Evolutionary conservation across 306 rosid species (phyloP), one percentile per base, ranked within the genome.

Genomic region (Dalbergia cochinchinensis): DNA sequence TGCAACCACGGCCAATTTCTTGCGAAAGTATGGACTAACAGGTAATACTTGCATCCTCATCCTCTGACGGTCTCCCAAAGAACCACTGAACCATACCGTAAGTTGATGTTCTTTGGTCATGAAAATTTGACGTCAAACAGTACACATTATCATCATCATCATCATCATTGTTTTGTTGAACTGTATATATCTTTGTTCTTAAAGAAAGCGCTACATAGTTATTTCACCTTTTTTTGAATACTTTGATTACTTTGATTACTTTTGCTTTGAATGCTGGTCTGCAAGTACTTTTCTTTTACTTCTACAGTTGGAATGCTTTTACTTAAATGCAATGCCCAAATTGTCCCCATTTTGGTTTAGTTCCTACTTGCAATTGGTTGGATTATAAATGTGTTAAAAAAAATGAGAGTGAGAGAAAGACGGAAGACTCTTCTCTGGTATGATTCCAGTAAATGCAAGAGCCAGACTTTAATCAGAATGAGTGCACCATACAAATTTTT

Each of bases 1-100:
- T 76, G 97, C 98, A 65, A 95, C 99, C 47, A 9, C 99, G 39
- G 92, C 98, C 20, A 93, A 90, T 84, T 95, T 95, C 94, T 81
- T 93, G 74, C 82, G 97, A 41, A 93, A 93, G 73, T 90, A 93
- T 73, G 97, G 93, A 70, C 99, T 91, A 34, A 70, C 51, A 67
- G 97, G 99, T 93, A 74, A 80, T 63, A 20, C 51, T 47, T 58
- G 48, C 57, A 16, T 81, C 76, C 76, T 65, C 64, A 11, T 73
- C 66, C 73, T 57, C 20, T 39, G 34, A 73, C 59, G 50, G 26
- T 79, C 69, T 73, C 74, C 55, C 35, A 39, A 71, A 19, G 47
- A 71, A 67, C 72, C 39, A 44, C 5, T 0, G 53, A 69, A 34
- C 64, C 15, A 33, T 13, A 2, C 35, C 26, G 26, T 67, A 33